Base-by-base conservation (phyloP, 1,284 basidiomycete species). In the Pyrrhoderma lamaoense region DNA sequence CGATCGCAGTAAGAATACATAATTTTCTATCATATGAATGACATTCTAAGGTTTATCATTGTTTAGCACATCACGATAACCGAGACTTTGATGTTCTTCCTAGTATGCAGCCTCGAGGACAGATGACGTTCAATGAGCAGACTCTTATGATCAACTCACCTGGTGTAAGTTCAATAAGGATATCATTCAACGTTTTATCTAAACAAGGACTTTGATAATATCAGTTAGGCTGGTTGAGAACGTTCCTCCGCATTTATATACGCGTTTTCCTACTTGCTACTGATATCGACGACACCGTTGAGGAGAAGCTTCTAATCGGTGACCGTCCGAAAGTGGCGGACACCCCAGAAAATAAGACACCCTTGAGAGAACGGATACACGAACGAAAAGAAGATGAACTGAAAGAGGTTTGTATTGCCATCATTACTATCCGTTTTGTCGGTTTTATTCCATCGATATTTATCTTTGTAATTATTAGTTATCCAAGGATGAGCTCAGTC, bases 61-160 rank as follows among this genome's bases (percentile, higher is more conserved):
- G 58, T 47, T 46, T 53, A 85, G 83, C 71, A 50, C 85, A 89
- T 56, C 74, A 82, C 53, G 89, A 93, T 64, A 92, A 93, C 64
- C 82, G 89, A 7, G 90, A 93, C 66, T 83, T 83, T 58, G 72
- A 73, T 42, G 81, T 91, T 51, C 67, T 92, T n/a, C 77, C 84
- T 8, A 82, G 82, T 62, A 86, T 88, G 60, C 89, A 92, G 61
- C 85, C 85, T 1, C 68, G 63, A 37, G 63, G 61, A 35, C 70
- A 68, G 18, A 62, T 68, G 9, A 69, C 72, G 2, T 74, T 89
- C 52, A 73, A 81, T 57, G 67, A 80, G 43, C 85, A 89, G 62
- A 89, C 84, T 0, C 64, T 77, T 16, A 66, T 89, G 22, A 80
- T 89, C 47, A 79, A 75, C 49, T 67, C 70, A 22, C 76, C 80